These are phyloP conservation scores for Daphne laureola DNA, from an alignment of 441 rosid species.

Conservation along the genomic window DNA sequence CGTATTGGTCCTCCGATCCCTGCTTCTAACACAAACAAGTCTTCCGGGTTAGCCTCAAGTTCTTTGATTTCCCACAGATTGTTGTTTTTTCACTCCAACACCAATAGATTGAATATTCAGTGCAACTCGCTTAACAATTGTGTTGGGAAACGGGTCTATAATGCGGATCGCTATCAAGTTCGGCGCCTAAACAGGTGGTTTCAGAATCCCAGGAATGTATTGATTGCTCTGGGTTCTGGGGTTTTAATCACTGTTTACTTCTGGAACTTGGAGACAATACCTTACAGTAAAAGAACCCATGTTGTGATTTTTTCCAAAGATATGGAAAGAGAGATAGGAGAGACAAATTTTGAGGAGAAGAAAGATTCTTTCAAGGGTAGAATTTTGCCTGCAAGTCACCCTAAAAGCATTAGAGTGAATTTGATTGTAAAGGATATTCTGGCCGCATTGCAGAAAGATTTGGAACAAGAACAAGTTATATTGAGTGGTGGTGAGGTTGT, in stretches of 20 bases:
- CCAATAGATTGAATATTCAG: conserved; percentile 11
- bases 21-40: conserved; percentile 22
- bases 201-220: conserved; percentile 49
- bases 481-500: conserved; percentile 88
- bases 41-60: conserved; percentile 32
- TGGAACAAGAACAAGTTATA: conserved; percentile 49
- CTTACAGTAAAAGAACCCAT: conserved; percentile 74
- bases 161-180: conserved; percentile 56
- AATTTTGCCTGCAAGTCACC: conserved; percentile 74
- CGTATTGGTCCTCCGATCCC: conserved; percentile 18
- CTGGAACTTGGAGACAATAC: conserved; percentile 79
- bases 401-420: conserved; percentile 70
- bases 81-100: conserved; percentile 19
- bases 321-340: conserved; percentile 63
- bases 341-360: conserved; percentile 52
- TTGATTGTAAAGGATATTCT: conserved; percentile 62
- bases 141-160: conserved; percentile 53
- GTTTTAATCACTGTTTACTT: conserved; percentile 44
- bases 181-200: conserved; percentile 56
- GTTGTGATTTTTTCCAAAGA: conserved; percentile 66
- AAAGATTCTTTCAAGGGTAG: conserved; percentile 56
- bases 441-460: conserved; percentile 73
- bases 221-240: conserved; percentile 50
- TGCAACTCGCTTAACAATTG: conserved; percentile 22
- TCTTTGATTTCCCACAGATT: conserved; percentile 26